Evolutionary conservation across 2,329 filamentous ascomycete species (phyloP), one percentile per base, ranked within the genome.

Genomic region (Ceratocystis cacaofunesta): DNA sequence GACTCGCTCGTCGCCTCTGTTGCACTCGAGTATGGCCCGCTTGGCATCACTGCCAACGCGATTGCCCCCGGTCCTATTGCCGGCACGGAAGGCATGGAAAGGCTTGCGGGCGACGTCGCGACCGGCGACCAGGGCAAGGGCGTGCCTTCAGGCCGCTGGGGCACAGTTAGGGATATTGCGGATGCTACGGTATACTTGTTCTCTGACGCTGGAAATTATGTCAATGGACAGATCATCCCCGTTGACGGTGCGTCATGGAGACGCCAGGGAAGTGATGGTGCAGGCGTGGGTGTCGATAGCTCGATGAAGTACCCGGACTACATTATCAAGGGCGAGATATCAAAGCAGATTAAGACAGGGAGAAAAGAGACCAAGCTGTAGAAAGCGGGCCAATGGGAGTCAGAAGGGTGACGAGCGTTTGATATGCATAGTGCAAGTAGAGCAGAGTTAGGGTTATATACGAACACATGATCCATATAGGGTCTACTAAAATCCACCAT

Each of bases 151-250:
- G 90, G 90, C 1, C 81, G 92, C 66, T 85, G 85, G 74, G 94
- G 92, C 5, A 83, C 83, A 0, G 84, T 95, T 30, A 88, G 87
- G 69, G 92, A 99, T 72, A 91, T 99, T 71, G 88, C 91, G 0
- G 92, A 99, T 75, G 89, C 92, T 0, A 96, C 92, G 0, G 83
- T 97, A 0, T 99, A 86, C 71, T 74, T 97, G 65, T 94, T 96
- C 72, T 89, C 88, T 58, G 89, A 95, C 58, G 85, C 90, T 0
- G 92, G 87, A 0, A 90, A 87, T 73, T 96, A 89, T 74, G 85
- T 97, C 60, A 96, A 89, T 70, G 94, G 91, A 0, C 86, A 90
- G 69, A 83, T 85, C 2, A 76, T 96, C 44, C 88, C 95, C 41
- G 89, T 89, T 69, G 84, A 88, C 70, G 85, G 84, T 36, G 82